Conservation (phyloP, 305 asterid species). For the Striga hermonthica region DNA sequence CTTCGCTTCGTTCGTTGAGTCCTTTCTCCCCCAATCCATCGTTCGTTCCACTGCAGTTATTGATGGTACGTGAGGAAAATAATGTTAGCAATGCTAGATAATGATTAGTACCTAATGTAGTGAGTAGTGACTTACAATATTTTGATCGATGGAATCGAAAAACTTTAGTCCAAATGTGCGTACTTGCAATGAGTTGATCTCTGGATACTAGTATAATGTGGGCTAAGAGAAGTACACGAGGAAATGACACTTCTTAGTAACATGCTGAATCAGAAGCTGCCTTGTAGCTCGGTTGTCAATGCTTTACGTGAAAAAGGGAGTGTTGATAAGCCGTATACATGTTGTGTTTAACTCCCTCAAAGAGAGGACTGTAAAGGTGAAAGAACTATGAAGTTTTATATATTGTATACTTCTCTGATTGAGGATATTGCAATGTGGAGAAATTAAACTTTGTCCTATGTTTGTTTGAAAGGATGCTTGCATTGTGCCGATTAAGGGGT, state of each 20-base stretch:
- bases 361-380: conserved; percentile 47
- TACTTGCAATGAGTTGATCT: conserved; percentile 75
- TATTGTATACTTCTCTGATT: conserved; percentile 61
- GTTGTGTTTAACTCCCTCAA: conserved; percentile 48
- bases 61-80: conserved; percentile 52
- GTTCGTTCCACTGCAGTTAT: conserved; percentile 66
- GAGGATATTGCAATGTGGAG: conserved; percentile 57
- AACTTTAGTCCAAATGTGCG: conserved; percentile 59
- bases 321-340: conserved; percentile 47
- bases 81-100: conserved; percentile 46
- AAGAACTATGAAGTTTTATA: conserved; percentile 44
- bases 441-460: conserved; percentile 48
- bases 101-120: conserved; percentile 48
- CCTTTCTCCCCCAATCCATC: no score
- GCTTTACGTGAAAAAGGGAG: conserved; percentile 63
- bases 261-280: conserved; percentile 53
- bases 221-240: conserved; percentile 52
- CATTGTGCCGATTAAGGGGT: conserved; percentile 62
- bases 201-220: conserved; percentile 60
- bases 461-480: conserved; percentile 56
- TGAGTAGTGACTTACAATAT: conserved; percentile 69
- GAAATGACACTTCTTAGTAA: conserved; percentile 62
- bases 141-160: conserved; percentile 58
- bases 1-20: no score
- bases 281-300: conserved; percentile 58